A percentile compares a stretch with the other conserved stretches of the same genome.
phyloP scores from a whole-genome alignment of 2,329 filamentous ascomycete species.

The Hypoxylon sp. region DNA sequence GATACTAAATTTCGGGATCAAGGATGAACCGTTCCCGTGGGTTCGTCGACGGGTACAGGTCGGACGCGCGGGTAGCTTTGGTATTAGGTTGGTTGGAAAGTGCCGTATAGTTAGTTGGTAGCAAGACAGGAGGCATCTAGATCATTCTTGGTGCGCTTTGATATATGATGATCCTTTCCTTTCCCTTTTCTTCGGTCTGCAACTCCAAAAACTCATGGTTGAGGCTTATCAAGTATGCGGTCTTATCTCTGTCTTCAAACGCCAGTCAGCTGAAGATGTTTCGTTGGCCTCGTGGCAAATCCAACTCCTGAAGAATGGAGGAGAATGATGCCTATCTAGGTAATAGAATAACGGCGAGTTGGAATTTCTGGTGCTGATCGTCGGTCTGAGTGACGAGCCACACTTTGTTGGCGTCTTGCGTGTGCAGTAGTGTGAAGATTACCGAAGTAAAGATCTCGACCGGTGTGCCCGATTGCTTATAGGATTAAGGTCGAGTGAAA shows the following conservation, averaged over 20 bases:
- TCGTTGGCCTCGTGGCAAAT: slow-evolving; percentile 4
- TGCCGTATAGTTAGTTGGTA: background rate
- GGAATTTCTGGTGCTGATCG: slow-evolving; percentile 3
- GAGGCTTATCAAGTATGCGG: background rate
- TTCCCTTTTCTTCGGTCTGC: background rate
- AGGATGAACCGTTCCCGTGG: background rate
- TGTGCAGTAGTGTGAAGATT: slow-evolving; percentile 18
- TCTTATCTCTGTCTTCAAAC: background rate
- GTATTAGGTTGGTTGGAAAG: background rate
- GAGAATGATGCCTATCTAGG: background rate
- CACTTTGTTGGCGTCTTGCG: background rate
- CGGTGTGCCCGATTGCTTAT: background rate
- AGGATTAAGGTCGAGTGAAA: background rate
- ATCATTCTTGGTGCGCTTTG: background rate
- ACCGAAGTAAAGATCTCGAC: background rate
- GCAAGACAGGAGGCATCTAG: background rate
- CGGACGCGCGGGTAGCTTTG: background rate
- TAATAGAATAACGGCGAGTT: background rate
- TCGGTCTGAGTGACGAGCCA: slow-evolving; percentile 1
- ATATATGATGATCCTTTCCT: background rate
- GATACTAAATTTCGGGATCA: background rate
- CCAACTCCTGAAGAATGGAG: slow-evolving; percentile 2
- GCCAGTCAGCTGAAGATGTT: background rate
- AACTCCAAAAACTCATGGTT: background rate
- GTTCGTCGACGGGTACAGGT: background rate